phyloP scores from a whole-genome alignment of 768 basidiomycete genomes.

The Auriscalpium orientale region DNA sequence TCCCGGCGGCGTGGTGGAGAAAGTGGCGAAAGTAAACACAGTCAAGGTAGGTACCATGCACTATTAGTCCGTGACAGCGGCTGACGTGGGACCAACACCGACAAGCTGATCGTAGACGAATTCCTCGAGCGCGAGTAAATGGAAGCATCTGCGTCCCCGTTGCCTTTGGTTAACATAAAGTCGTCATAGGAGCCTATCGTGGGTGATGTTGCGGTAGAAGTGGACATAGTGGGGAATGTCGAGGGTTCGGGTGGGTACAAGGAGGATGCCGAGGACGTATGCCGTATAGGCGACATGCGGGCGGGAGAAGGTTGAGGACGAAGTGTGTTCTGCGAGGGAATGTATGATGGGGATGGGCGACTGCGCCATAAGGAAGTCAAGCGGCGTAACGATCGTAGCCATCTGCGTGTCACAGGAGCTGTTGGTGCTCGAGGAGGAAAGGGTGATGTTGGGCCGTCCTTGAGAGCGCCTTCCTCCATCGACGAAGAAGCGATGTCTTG shows the following conservation, averaged over 20 bases:
- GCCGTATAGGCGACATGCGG: conserved; percentile 21
- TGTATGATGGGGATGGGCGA: conserved; percentile 9
- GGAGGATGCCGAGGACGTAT: conserved; percentile 16
- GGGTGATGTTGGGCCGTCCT: conserved; percentile 7
- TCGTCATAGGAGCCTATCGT: conserved; percentile 11
- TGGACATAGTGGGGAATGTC: neutral
- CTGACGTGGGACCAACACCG: conserved; percentile 43
- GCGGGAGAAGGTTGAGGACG: conserved; percentile 8
- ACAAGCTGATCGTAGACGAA: conserved; percentile 55
- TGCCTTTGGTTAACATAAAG: conserved; percentile 1
- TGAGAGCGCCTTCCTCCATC: conserved; percentile 25
- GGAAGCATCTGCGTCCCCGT: conserved; percentile 8
- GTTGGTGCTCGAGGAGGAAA: neutral
- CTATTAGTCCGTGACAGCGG: conserved; percentile 31
- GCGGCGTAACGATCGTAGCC: conserved; percentile 4
- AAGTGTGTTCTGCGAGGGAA: conserved; percentile 9
- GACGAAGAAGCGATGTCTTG: conserved; percentile 19
- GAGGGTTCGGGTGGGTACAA: conserved; percentile 6
- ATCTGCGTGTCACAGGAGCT: neutral
- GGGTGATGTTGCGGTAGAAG: conserved; percentile 9
- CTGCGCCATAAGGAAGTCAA: conserved; percentile 9
- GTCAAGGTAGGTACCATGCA: conserved; percentile 10
- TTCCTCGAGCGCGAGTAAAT: conserved; percentile 59
- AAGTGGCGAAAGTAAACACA: neutral
- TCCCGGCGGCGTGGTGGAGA: no score